These are phyloP conservation scores for Russula sp. DNA, from an alignment of 768 basidiomycete species.

Conservation along the genomic window DNA sequence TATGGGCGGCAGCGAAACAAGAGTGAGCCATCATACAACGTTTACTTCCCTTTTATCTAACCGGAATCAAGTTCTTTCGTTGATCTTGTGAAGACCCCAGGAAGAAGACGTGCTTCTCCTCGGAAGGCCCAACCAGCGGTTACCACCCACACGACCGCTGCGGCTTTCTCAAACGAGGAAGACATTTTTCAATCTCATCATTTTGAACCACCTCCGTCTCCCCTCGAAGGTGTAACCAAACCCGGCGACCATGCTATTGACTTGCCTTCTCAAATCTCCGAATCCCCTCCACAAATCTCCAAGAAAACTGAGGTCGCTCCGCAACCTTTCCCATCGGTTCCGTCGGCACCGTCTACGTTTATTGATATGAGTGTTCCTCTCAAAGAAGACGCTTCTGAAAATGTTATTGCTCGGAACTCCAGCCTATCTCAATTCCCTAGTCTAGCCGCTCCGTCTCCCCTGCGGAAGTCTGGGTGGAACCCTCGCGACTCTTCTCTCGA, in stretches of 20 bases:
- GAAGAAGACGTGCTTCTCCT: conserved; percentile 55
- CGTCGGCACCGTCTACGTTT: conserved; percentile 15
- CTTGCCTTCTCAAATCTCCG: not conserved
- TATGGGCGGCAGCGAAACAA: conserved; percentile 57
- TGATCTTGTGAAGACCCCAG: conserved; percentile 80
- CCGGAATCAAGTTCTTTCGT: conserved; percentile 51
- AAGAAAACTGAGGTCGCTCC: conserved; percentile 12
- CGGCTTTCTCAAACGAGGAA: conserved; percentile 71
- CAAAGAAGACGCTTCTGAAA: conserved; percentile 26
- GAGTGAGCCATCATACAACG: conserved; percentile 39
- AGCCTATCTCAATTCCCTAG: conserved; percentile 46
- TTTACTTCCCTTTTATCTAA: not conserved
- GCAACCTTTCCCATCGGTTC: not conserved
- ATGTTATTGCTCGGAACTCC: conserved; percentile 34
- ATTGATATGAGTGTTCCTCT: conserved; percentile 24
- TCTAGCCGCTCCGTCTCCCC: conserved; percentile 62
- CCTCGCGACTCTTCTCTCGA: conserved; percentile 38
- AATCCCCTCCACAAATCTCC: not conserved
- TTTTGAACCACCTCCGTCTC: conserved; percentile 2
- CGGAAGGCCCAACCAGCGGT: conserved; percentile 45
- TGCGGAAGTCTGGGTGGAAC: conserved; percentile 60
- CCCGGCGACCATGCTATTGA: not conserved
- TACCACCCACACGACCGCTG: conserved; percentile 17
- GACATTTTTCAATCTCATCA: conserved; percentile 13
- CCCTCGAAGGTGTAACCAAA: not conserved